Conservation (phyloP, 768 basidiomycete genomes). For the Tricholoma matsutake region DNA sequence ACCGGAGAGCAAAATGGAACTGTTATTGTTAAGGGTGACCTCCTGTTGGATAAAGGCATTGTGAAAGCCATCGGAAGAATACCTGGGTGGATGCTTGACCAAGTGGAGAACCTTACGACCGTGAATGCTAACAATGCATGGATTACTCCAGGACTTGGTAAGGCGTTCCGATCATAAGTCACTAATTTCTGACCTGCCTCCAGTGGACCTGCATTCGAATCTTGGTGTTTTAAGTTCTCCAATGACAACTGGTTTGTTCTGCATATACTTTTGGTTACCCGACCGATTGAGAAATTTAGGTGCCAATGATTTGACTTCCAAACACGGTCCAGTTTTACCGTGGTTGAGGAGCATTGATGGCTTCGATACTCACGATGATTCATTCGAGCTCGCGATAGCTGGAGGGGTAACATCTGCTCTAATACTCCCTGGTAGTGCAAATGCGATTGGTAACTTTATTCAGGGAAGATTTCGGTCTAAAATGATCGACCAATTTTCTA, state of each 20-base stretch:
- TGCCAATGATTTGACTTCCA: conserved; percentile 59
- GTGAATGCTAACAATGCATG: conserved; percentile 63
- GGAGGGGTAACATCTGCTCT: conserved; percentile 89
- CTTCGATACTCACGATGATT: conserved; percentile 82
- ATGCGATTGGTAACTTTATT: conserved; percentile 59
- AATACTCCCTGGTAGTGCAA: conserved; percentile 73
- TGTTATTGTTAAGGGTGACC: conserved; percentile 56
- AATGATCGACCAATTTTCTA: conserved; percentile 21
- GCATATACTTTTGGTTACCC: conserved; percentile 3
- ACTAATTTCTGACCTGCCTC: conserved; percentile 15
- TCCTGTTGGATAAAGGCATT: conserved; percentile 67
- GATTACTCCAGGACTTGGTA: conserved; percentile 68
- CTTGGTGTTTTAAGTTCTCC: conserved; percentile 72
- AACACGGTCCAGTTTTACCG: conserved; percentile 65
- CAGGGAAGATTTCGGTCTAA: neutral
- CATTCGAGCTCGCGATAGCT: conserved; percentile 69
- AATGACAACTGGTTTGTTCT: conserved; percentile 37
- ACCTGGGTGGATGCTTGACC: conserved; percentile 33
- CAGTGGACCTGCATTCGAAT: conserved; percentile 79
- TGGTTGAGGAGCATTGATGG: conserved; percentile 83
- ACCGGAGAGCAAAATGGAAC: conserved; percentile 55
- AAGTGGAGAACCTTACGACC: conserved; percentile 43
- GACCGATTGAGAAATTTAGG: conserved; percentile 25
- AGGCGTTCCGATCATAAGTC: conserved; percentile 18
- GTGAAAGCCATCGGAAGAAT: conserved; percentile 58